Evolutionary conservation across 2,329 filamentous ascomycete genomes (phyloP), one percentile per base, ranked within the genome.

Genomic region (Macrophomina phaseolina): DNA sequence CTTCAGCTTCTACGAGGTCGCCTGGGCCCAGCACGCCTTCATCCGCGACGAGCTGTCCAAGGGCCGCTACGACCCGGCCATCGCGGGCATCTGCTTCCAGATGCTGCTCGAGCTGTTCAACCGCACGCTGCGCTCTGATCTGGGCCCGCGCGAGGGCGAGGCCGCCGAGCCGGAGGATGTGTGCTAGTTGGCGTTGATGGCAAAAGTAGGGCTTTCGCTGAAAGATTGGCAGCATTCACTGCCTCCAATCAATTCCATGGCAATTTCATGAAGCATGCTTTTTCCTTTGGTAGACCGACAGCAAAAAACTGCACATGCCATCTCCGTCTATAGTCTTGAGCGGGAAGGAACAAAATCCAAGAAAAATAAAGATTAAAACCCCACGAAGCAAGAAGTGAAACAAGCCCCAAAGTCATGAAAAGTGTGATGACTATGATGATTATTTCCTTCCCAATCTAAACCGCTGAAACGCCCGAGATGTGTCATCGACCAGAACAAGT

Each of bases 21-120:
- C 92, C n/a, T 94, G 92, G 88, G 93, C 94, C 3, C 94, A 97
- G 79, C 94, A 97, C 81, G 94, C 94, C 5, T 97, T 97, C 76
- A 96, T 97, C 77, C 86, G 94, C 18, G 94, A 97, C 74, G 94
- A 97, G 82, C 83, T 95, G 67, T 93, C 91, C 78, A 97, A 97
- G 81, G 94, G 93, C n/a, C 86, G 94, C 32, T 97, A 97, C 75
- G 94, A 97, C 76, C 92, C 94, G 0, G 92, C 91, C 23, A 85
- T 97, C 67, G 89, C 89, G 4, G 94, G 93, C 75, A 87, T 94
- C 42, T 97, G 94, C 81, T 97, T 97, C 76, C 92, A 97, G 83
- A 90, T 97, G 78, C 80, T 97, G 73, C 83, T 95, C 16, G 94
- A 97, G 81, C 75, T 97, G 68, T 97, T 97, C 79, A 89, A 87